These are phyloP conservation scores for Hypoxylon intermedium DNA, from an alignment of 495 filamentous ascomycete genomes.

Conservation along the genomic window DNA sequence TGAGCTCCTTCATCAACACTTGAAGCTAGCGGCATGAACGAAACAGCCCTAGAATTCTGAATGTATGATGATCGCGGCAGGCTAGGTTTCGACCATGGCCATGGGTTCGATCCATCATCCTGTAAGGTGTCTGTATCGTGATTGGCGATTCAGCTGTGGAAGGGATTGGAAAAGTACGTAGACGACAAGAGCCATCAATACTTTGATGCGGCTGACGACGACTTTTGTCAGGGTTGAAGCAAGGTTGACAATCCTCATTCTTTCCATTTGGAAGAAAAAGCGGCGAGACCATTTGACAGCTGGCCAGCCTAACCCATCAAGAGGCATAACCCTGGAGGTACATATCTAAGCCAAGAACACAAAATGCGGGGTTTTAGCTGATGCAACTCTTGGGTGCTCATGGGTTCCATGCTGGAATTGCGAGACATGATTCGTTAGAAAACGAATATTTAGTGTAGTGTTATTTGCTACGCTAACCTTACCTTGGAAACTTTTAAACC, in stretches of 20 bases:
- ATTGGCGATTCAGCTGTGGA: constrained; percentile 11
- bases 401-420: not conserved
- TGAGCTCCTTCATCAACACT: too few species aligned
- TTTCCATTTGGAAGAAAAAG: constrained; percentile 15
- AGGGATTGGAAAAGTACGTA: constrained; percentile 16
- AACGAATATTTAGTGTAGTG: too few species aligned
- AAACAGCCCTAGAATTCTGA: constrained; percentile 12
- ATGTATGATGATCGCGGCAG: constrained; percentile 31
- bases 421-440: too few species aligned
- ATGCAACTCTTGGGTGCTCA: not conserved
- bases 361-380: constrained; percentile 38
- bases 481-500: too few species aligned
- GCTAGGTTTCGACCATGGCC: constrained; percentile 26
- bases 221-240: constrained; percentile 9
- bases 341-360: constrained; percentile 26
- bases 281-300: constrained; percentile 25
- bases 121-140: constrained; percentile 11
- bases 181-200: constrained; percentile 5
- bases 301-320: not conserved
- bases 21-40: not conserved
- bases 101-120: constrained; percentile 19
- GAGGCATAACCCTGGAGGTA: too few species aligned
- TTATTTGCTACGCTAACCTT: too few species aligned
- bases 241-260: constrained; percentile 28
- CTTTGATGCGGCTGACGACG: constrained; percentile 33